A percentile compares a stretch with the other conserved stretches of the same genome.
These are phyloP conservation scores for Grigorovia jiainica DNA, from an alignment of 805 yeast species.

Conservation along the genomic window DNA sequence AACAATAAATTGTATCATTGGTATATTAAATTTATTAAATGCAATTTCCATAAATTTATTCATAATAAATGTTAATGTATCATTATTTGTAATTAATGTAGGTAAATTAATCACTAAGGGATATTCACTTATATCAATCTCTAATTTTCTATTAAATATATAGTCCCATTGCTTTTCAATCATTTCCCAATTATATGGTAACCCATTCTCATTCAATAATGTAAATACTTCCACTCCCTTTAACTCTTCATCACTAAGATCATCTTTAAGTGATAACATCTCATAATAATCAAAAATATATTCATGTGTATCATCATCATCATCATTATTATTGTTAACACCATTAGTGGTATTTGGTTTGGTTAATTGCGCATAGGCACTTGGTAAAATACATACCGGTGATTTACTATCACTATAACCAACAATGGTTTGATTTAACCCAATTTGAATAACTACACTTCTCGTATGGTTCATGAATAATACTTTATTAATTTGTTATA, in stretches of 20 bases:
- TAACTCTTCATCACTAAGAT: slow-evolving; percentile 4
- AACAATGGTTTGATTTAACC: slow-evolving; percentile 54
- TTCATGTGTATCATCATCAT: slow-evolving; percentile 14
- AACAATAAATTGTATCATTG: slow-evolving; percentile 65
- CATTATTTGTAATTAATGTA: slow-evolving; percentile 3
- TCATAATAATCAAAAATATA: slow-evolving; percentile 22
- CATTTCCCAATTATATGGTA: slow-evolving; percentile 65
- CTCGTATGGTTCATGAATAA: slow-evolving; percentile 21
- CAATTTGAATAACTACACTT: slow-evolving; percentile 65
- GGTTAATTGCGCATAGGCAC: no score
- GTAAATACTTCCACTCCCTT: slow-evolving; percentile 33
- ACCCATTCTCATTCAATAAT: slow-evolving; percentile 42
- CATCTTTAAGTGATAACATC: slow-evolving; percentile 11
- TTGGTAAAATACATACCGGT: slow-evolving; percentile 50
- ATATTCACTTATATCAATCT: slow-evolving; percentile 45
- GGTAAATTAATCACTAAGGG: slow-evolving; percentile 48
- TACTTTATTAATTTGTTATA: background rate
- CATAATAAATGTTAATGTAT: slow-evolving; percentile 28
- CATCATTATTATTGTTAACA: no score
- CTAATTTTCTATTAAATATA: slow-evolving; percentile 43
- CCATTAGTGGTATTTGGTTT: no score
- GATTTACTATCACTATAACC: slow-evolving; percentile 59
- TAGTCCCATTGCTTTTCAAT: slow-evolving; percentile 59
- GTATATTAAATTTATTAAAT: slow-evolving; percentile 65
- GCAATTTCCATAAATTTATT: slow-evolving; percentile 63